Evolutionary conservation across 2,329 filamentous ascomycete species (phyloP).

Genomic region (Dryadomyces quercivorus): DNA sequence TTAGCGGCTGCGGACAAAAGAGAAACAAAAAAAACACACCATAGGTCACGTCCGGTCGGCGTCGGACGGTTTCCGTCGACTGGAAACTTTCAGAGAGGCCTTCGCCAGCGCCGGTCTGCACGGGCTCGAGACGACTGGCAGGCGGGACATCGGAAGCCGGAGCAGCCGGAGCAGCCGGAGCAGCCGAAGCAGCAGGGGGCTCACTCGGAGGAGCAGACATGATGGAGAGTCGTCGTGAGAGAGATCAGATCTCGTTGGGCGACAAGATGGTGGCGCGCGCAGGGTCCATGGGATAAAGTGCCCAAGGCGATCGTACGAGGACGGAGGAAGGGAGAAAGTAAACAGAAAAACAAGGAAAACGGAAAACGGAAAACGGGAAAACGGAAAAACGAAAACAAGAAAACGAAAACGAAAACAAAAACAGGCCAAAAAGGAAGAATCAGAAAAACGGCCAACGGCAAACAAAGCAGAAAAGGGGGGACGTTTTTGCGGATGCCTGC

Average conservation of each 20-base stretch:
- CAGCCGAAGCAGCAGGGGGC: no score
- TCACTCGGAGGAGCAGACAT: not conserved
- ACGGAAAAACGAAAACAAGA: slow-evolving; percentile 4
- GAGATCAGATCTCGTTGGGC: not conserved
- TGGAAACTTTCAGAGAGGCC: slow-evolving; percentile 41
- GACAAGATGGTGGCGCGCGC: not conserved
- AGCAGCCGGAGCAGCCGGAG: no score
- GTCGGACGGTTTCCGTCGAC: slow-evolving; percentile 47
- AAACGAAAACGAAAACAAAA: slow-evolving; percentile 6
- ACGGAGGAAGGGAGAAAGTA: not conserved
- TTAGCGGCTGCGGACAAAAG: not conserved
- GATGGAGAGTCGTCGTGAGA: not conserved
- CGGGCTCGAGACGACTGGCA: not conserved
- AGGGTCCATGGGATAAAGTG: not conserved
- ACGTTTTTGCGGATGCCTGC: not conserved
- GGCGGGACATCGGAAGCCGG: not conserved
- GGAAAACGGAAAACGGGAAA: not conserved
- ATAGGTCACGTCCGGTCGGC: slow-evolving; percentile 42
- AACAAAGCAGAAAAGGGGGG: not conserved
- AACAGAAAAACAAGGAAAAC: not conserved
- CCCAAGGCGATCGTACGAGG: not conserved
- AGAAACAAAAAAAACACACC: slow-evolving; percentile 29
- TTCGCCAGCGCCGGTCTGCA: slow-evolving; percentile 16
- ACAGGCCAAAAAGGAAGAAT: not conserved
- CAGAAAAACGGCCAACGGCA: not conserved